These are phyloP conservation scores for Mollisiaceae sp. DNA, from an alignment of 2,329 filamentous ascomycete genomes.

Conservation along the genomic window DNA sequence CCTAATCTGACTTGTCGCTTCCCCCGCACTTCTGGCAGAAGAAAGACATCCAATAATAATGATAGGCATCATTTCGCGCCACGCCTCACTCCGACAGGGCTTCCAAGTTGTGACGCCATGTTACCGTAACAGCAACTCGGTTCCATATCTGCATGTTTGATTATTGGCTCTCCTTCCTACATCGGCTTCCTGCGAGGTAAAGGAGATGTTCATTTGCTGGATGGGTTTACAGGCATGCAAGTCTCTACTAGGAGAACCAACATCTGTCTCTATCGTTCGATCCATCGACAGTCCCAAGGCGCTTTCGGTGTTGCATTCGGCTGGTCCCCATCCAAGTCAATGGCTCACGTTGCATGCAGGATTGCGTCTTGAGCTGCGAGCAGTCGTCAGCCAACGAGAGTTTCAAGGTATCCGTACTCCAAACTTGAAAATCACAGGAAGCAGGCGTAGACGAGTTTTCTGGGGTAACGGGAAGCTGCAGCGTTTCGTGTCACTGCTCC, in stretches of 20 bases:
- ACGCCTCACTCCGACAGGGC: not conserved
- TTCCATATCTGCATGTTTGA: not conserved
- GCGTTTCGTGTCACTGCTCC: not conserved
- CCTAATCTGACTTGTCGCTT: conserved; percentile 9
- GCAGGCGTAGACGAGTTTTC: not conserved
- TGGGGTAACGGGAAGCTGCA: conserved; percentile 1
- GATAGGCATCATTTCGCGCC: not conserved
- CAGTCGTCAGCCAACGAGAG: conserved; percentile 11
- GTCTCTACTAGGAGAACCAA: conserved; percentile 17
- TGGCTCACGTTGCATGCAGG: conserved; percentile 1
- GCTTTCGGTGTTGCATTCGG: conserved; percentile 15
- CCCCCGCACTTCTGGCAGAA: conserved; percentile 8
- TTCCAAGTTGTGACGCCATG: conserved; percentile 12
- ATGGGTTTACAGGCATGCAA: not conserved
- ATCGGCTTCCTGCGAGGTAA: conserved; percentile 3
- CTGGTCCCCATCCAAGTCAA: not conserved
- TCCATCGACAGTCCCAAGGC: not conserved
- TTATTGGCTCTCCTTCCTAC: conserved; percentile 9
- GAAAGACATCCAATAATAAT: conserved; percentile 3
- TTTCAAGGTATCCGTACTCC: not conserved
- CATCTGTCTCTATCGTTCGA: not conserved
- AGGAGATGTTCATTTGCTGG: conserved; percentile 14
- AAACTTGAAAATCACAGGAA: not conserved
- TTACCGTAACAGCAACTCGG: conserved; percentile 4
- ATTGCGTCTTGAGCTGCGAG: conserved; percentile 6